Base-by-base conservation (phyloP, 768 basidiomycete genomes). In the Tylopilus rubrobrunneus region DNA sequence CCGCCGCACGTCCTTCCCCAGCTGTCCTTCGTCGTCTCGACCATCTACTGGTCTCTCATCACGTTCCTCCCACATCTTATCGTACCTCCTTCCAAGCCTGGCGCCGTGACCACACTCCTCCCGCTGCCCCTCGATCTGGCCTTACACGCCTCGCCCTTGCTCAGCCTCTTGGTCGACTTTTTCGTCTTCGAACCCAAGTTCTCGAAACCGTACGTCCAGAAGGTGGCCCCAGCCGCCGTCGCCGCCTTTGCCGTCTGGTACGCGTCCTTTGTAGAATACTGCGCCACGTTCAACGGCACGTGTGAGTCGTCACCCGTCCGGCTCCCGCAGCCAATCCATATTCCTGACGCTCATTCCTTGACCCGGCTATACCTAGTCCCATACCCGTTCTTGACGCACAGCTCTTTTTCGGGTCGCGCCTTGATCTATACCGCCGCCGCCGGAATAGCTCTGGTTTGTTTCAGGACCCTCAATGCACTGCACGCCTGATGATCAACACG, bases 321-420 rank as follows among this genome's bases (percentile, higher is more conserved):
- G 31, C 8, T 19, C 12, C 39, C 5, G 19, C 39, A 36, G 36
- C 36, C 9, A 15, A 15, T 17, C 14, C 15, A 17, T 25, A 25
- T 25, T 25, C 25, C 36, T 36, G 15, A 36, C 9, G 36, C 4
- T 2, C 5, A 25, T 25, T 25, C 33, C 10, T 12, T 34, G 33
- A 11, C 33, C 3, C 12, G 33, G 39, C n/a, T 5, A 39, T 39
- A 9, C 9, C 39, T 52, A 88, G 87, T 91, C 72, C 88, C 90
- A 27, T 92, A 93, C 69, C 91, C 91, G 0, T 92, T 93, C 73
- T 73, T 93, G 53, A 88, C 83, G 0, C 59, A 84, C 17, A 84
- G 78, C 62, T 71, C 81, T 0, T 71, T 84, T 19, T 57, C 62
- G 8, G 69, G 75, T 29, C 78, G 89, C 14, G 56, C 84, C 12